A percentile compares a stretch with the other conserved stretches of the same genome.
Evolutionary conservation across 306 rosid species (phyloP).

Genomic region (Quercus parvula): DNA sequence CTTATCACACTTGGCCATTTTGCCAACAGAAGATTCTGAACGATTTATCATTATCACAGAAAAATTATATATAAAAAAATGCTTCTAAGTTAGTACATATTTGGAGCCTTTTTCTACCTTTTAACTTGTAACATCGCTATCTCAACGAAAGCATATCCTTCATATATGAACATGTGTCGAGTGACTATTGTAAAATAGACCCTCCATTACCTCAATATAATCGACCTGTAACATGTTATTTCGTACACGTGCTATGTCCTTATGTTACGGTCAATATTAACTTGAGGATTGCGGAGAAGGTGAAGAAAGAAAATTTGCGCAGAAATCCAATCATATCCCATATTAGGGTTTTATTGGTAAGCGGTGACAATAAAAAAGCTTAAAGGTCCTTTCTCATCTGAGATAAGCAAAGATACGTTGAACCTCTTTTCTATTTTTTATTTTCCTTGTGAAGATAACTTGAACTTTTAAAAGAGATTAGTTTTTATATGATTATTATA

Average conservation of each 20-base stretch:
- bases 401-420: slow-evolving; percentile 3
- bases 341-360: neutral
- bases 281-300: slow-evolving; percentile 1
- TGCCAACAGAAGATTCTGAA: neutral
- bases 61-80: too few relatives aligned
- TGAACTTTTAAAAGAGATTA: neutral
- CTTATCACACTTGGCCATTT: neutral
- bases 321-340: slow-evolving; percentile 4
- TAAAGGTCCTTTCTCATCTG: neutral
- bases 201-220: neutral
- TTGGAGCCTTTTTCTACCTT: neutral
- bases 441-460: too few relatives aligned
- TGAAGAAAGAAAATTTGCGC: neutral
- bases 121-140: slow-evolving; percentile 3
- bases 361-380: neutral
- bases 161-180: slow-evolving; percentile 10
- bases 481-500: neutral
- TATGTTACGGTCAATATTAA: slow-evolving; percentile 35
- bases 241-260: slow-evolving; percentile 32
- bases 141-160: neutral
- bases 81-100: neutral
- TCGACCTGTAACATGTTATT: neutral
- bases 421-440: too few relatives aligned
- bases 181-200: neutral
- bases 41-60: neutral